phyloP scores from a whole-genome alignment of 2,329 filamentous ascomycete species.

The Arthrobotrys pseudoclavata region DNA sequence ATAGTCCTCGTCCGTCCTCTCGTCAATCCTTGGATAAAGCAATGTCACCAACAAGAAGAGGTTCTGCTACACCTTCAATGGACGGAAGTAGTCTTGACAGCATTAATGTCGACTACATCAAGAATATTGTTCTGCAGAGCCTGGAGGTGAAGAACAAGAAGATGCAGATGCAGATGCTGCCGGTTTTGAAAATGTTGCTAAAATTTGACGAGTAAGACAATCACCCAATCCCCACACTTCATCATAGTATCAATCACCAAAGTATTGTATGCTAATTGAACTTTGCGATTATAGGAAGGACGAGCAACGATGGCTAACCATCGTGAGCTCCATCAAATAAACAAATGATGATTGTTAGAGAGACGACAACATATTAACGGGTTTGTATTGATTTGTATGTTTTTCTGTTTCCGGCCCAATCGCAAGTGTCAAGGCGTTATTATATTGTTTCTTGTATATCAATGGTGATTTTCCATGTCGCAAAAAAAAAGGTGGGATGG shows the following conservation, averaged over 20 bases:
- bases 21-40: conserved; percentile 53
- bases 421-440: conserved; percentile 6
- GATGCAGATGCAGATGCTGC: conserved; percentile 80
- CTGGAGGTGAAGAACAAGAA: conserved; percentile 84
- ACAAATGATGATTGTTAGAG: conserved; percentile 1
- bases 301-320: conserved; percentile 87
- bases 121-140: conserved; percentile 85
- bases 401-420: not conserved
- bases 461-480: conserved; percentile 23
- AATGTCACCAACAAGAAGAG: conserved; percentile 53
- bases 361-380: not conserved
- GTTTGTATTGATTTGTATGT: conserved; percentile 38
- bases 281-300: conserved; percentile 72
- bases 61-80: conserved; percentile 51
- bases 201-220: conserved; percentile 74
- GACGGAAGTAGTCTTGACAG: conserved; percentile 44
- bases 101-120: conserved; percentile 76
- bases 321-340: conserved; percentile 70
- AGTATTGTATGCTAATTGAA: conserved; percentile 9
- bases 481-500: conserved; percentile 37
- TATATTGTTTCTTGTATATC: conserved; percentile 17
- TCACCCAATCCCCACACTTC: conserved; percentile 58
- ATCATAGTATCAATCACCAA: conserved; percentile 64
- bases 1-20: conserved; percentile 42
- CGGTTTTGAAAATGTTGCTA: conserved; percentile 81